Conservation (phyloP, 257 asterid genomes). For the Solanum virginianum region DNA sequence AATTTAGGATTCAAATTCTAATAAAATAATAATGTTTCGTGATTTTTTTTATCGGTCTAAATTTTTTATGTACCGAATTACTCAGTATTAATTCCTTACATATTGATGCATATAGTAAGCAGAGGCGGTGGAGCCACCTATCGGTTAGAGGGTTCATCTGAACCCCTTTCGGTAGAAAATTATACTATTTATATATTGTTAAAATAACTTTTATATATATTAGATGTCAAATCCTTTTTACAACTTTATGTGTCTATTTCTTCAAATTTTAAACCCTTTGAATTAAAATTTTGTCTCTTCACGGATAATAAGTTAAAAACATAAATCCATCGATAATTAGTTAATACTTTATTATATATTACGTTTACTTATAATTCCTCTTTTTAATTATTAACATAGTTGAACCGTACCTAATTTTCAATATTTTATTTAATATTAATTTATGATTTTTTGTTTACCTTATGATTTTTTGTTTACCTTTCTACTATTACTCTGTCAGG, state of each 20-base stretch:
- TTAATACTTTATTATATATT: neutral
- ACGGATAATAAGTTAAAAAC: too few species aligned
- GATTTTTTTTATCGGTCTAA: neutral
- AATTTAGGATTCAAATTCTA: neutral
- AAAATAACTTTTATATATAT: too few species aligned
- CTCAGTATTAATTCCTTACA: neutral
- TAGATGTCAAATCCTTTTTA: too few species aligned
- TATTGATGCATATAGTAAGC: neutral
- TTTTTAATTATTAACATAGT: neutral
- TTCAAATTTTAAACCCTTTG: too few species aligned
- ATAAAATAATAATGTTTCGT: neutral
- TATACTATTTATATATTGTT: too few species aligned
- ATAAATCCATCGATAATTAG: neutral
- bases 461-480: neutral
- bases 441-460: neutral
- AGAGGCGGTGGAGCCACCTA: too few species aligned
- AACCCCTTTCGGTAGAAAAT: too few species aligned
- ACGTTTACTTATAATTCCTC: neutral
- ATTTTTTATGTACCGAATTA: accelerated
- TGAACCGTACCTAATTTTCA: neutral
- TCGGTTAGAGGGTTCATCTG: too few species aligned
- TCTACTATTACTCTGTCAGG: neutral
- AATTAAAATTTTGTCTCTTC: too few species aligned
- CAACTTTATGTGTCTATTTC: too few species aligned
- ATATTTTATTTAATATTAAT: neutral